Percentiles rank a stretch among this genome's conserved stretches.
Conservation (phyloP, 345 rosid genomes). For the Aquilaria sinensis region DNA sequence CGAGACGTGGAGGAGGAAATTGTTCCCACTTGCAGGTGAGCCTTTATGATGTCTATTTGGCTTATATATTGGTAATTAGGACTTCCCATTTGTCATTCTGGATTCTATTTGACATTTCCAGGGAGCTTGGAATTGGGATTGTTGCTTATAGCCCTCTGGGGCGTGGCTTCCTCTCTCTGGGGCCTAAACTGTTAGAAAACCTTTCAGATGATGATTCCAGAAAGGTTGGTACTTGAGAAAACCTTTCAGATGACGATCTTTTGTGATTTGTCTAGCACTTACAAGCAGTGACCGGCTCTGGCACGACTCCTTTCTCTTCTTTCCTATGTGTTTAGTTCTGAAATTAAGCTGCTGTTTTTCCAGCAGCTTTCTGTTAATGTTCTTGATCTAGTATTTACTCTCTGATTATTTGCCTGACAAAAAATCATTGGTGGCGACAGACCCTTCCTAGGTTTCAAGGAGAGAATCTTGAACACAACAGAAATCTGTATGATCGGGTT, state of each 20-base stretch:
- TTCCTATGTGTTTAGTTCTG: no score
- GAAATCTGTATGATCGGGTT: constrained; percentile 29
- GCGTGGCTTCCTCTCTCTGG: constrained; percentile 55
- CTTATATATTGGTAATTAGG: background rate
- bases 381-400: no score
- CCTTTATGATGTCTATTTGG: background rate
- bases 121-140: constrained; percentile 77
- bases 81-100: background rate
- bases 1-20: constrained; percentile 66
- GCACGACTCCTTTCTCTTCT: no score
- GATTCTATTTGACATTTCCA: constrained; percentile 4
- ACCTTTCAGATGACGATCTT: background rate
- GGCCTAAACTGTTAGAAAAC: constrained; percentile 40
- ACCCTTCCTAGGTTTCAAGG: constrained; percentile 43
- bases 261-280: no score
- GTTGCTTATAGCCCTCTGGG: constrained; percentile 71
- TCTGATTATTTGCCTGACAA: no score
- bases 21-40: constrained; percentile 12
- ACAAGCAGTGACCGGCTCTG: no score
- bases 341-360: no score
- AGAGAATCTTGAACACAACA: constrained; percentile 50
- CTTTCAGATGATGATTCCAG: constrained; percentile 29
- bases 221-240: constrained; percentile 21
- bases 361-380: no score
- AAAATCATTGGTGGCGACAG: background rate